These are phyloP conservation scores for Tulasnella sp. DNA, from an alignment of 768 basidiomycete genomes.

Conservation along the genomic window DNA sequence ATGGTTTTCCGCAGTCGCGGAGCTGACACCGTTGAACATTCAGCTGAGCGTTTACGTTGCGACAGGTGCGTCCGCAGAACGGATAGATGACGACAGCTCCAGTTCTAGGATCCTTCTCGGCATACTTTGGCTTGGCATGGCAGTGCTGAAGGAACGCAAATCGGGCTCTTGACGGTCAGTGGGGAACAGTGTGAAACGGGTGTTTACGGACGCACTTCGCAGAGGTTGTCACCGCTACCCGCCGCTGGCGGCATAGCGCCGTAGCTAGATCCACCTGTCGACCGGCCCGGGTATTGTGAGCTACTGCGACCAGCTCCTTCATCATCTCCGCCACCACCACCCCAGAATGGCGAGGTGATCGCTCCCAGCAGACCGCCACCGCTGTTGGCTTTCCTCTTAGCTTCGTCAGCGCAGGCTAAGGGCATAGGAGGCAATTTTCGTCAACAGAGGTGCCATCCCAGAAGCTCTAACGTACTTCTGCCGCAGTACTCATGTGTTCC, in stretches of 20 bases:
- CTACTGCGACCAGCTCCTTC: not conserved
- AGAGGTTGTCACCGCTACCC: not conserved
- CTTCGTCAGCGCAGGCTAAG: constrained; percentile 10
- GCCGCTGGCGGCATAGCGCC: not conserved
- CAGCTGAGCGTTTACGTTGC: not conserved
- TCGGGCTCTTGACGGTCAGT: not conserved
- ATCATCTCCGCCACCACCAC: not conserved
- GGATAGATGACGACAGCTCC: not conserved
- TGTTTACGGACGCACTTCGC: not conserved
- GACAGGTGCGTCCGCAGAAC: constrained; percentile 19
- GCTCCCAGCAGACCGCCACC: not conserved
- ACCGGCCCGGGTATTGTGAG: not conserved
- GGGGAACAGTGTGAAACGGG: not conserved
- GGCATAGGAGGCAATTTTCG: not conserved
- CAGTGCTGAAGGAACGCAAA: not conserved
- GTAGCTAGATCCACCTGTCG: not conserved
- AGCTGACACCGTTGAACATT: constrained; percentile 9
- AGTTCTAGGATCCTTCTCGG: not conserved
- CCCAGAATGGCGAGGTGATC: not conserved
- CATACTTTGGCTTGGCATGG: not conserved
- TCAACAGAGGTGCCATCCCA: not conserved
- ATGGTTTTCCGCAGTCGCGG: not conserved
- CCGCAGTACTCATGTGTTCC: not conserved
- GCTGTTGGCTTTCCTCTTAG: not conserved
- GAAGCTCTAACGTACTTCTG: not conserved